Base-by-base conservation (phyloP, 2,329 filamentous ascomycete genomes). In the Phoma sp. region DNA sequence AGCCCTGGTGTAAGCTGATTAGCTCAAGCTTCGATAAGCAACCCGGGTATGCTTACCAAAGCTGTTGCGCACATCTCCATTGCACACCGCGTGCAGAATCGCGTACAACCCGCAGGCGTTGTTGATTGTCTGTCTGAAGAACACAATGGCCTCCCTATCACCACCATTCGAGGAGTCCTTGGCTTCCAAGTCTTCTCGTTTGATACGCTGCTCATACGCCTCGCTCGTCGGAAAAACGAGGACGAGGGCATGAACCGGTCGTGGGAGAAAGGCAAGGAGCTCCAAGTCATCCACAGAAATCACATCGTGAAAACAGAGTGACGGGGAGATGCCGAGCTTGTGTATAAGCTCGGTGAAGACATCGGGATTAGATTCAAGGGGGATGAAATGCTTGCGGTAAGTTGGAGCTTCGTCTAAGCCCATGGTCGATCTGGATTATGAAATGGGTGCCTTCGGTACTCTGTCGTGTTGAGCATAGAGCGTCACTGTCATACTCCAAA, bases 51-150 rank as follows among this genome's bases (percentile, higher is more conserved):
- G 5, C 66, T 55, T 73, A 79, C 83, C 75, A 48, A 96, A 84
- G 47, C 87, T 84, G 3, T 78, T 76, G 50, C 83, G 78, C 1
- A 90, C 88, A 1, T 83, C 81, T 0, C 92, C 92, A 74, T 98
- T 99, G 38, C 83, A 83, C 0, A 91, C 85, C 15, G 88, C 90
- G 72, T 98, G 95, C 38, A 98, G 74, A 23, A 98, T 77, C 0
- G 90, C 95, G 80, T 97, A 96, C 37, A 96, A 78, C 0, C 93
- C 93, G 74, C 93, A 98, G 0, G 93, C 92, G 73, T 98, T 96
- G 56, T 90, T 85, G 66, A 98, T 97, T 0, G 93, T 98, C 79
- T 98, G 93, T 65, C 86, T 90, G 81, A 92, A 97, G 91, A 92
- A 98, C 4, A 96, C 70, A 0, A 96, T 89, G 1, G 88, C 87